Conservation (phyloP, 208 protist species). For the Leishmania tropica region DNA sequence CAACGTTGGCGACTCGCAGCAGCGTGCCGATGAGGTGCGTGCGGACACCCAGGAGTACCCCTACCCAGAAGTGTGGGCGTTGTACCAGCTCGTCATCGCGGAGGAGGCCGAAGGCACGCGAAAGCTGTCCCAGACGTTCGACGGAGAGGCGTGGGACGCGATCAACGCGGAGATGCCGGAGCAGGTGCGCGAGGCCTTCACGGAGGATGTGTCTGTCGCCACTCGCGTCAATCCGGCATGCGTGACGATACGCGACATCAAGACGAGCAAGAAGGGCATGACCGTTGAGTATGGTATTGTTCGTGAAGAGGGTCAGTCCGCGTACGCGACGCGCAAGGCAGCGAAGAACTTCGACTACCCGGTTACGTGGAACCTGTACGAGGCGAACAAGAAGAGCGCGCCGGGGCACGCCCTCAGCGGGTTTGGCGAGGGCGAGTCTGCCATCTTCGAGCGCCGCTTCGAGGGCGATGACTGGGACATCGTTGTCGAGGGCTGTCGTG, state of each 20-base stretch:
- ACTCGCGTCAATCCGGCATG: conserved; percentile 12
- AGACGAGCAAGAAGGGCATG: conserved; percentile 34
- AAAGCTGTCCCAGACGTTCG: conserved; percentile 37
- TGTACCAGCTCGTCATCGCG: conserved; percentile 43
- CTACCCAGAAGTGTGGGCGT: conserved; percentile 51
- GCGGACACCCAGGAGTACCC: conserved; percentile 32
- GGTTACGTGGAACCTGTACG: conserved; percentile 31
- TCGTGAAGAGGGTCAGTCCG: conserved; percentile 29
- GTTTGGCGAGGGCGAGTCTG: conserved; percentile 34
- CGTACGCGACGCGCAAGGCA: conserved; percentile 34
- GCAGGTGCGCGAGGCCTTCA: conserved; percentile 31
- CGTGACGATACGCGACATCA: conserved; percentile 34
- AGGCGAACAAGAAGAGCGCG: conserved; percentile 30
- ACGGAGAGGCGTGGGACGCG: conserved; percentile 38
- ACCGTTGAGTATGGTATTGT: conserved; percentile 31
- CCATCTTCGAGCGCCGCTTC: conserved; percentile 38
- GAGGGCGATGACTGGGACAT: conserved; percentile 44
- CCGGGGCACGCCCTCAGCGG: conserved; percentile 10
- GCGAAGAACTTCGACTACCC: conserved; percentile 29
- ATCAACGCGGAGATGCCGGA: conserved; percentile 23
- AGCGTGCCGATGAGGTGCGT: conserved; percentile 26
- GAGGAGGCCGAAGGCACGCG: conserved; percentile 38
- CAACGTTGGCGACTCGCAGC: conserved; percentile 34
- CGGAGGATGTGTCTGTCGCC: conserved; percentile 28
- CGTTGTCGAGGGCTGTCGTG: conserved; percentile 26